These are phyloP conservation scores for Komagataella ulmi DNA, from an alignment of 805 yeast genomes.

Conservation along the genomic window DNA sequence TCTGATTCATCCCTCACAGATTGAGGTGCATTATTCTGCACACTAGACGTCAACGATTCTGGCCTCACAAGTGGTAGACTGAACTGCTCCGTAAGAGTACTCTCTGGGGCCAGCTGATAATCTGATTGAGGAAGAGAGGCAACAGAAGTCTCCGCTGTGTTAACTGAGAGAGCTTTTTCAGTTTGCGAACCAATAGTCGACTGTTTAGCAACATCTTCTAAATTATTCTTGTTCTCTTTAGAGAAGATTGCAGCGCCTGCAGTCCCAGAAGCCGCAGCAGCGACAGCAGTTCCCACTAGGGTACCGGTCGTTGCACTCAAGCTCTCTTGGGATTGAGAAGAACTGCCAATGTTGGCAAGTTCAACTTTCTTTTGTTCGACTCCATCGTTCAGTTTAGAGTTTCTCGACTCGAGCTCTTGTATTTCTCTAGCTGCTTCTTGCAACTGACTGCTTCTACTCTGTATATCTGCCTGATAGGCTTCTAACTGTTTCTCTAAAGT, in stretches of 20 bases:
- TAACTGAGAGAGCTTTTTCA: not conserved
- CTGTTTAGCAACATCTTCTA: slow-evolving; percentile 5
- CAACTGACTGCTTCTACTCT: not conserved
- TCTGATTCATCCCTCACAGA: slow-evolving; percentile 74
- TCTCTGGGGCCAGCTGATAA: slow-evolving; percentile 24
- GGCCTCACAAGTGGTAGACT: slow-evolving; percentile 44
- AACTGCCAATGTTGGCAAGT: not conserved
- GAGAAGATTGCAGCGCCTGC: not conserved
- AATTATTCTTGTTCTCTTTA: slow-evolving; percentile 3
- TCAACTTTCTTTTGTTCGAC: not conserved
- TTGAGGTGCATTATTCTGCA: slow-evolving; percentile 82
- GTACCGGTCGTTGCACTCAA: not conserved
- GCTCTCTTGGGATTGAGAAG: not conserved
- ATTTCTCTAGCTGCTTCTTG: not conserved
- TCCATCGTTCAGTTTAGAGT: not conserved
- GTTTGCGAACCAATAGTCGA: not conserved
- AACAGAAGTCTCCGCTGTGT: slow-evolving; percentile 25
- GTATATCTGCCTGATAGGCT: not conserved
- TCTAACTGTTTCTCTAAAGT: slow-evolving; percentile 6
- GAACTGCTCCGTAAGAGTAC: slow-evolving; percentile 9
- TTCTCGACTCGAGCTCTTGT: not conserved
- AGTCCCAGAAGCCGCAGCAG: not conserved
- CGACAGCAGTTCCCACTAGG: not conserved
- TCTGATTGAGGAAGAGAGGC: slow-evolving; percentile 36
- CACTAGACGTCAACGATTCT: slow-evolving; percentile 78